Evolutionary conservation across 1,284 basidiomycete genomes (phyloP).

Genomic region (Moesziomyces globuligerus): DNA sequence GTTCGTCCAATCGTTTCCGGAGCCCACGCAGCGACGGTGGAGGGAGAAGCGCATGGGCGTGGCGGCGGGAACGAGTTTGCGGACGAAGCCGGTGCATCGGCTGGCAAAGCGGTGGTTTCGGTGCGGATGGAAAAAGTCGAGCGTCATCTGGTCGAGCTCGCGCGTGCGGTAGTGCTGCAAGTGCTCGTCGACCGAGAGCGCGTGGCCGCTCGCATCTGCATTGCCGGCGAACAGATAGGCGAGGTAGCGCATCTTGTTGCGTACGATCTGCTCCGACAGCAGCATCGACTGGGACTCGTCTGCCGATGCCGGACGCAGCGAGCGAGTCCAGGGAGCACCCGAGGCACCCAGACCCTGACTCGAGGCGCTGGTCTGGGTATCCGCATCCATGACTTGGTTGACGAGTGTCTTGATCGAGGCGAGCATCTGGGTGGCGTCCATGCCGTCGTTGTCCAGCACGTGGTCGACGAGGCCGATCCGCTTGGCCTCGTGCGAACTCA

Average conservation of each 20-base stretch:
- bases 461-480: constrained; percentile 45
- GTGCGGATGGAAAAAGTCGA: constrained; percentile 69
- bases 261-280: constrained; percentile 60
- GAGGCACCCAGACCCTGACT: constrained; percentile 1
- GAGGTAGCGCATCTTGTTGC: constrained; percentile 63
- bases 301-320: constrained; percentile 28
- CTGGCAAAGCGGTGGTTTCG: constrained; percentile 68
- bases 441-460: constrained; percentile 27
- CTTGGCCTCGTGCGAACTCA: constrained; percentile 60
- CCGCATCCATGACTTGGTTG: constrained; percentile 42
- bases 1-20: constrained; percentile 3
- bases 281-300: constrained; percentile 9
- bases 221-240: constrained; percentile 52
- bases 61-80: constrained; percentile 68
- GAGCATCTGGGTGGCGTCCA: constrained; percentile 14
- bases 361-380: background rate
- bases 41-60: constrained; percentile 68
- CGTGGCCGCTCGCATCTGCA: background rate
- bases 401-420: constrained; percentile 32
- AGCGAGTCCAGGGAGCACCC: constrained; percentile 54
- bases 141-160: constrained; percentile 70
- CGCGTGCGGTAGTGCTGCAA: constrained; percentile 67
- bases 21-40: constrained; percentile 52
- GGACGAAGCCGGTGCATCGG: constrained; percentile 69
- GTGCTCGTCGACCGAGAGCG: constrained; percentile 15